These are phyloP conservation scores for Firmiana major DNA, from an alignment of 345 rosid genomes.

Conservation along the genomic window DNA sequence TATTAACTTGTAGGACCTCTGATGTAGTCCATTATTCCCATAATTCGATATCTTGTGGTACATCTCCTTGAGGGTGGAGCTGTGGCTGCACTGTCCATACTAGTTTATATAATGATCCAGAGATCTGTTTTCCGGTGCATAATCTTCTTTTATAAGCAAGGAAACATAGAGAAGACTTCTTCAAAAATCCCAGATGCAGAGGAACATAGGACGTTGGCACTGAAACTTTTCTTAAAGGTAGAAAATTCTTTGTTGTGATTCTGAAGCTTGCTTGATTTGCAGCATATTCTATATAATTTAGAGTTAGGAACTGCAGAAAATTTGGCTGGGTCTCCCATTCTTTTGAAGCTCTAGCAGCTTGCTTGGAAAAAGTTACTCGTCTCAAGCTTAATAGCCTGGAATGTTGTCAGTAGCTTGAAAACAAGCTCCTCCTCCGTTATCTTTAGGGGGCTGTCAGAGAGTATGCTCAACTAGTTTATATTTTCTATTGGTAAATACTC, in stretches of 20 bases:
- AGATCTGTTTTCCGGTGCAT: too few species aligned
- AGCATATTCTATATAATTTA: neutral
- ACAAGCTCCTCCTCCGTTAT: neutral
- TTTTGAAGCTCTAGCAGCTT: neutral
- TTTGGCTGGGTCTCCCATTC: neutral
- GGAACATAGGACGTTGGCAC: too few species aligned
- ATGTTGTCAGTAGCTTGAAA: neutral
- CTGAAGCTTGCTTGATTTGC: neutral
- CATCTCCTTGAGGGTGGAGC: too few species aligned
- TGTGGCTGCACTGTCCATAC: too few species aligned
- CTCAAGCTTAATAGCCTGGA: neutral
- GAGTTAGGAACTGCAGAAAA: neutral
- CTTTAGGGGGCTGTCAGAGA: neutral
- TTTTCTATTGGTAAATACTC: neutral
- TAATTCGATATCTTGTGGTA: too few species aligned
- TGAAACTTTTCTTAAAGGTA: neutral
- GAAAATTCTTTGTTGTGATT: neutral
- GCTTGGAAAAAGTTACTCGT: neutral
- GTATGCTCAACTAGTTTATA: neutral
- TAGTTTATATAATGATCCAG: too few species aligned
- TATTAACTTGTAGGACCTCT: too few species aligned
- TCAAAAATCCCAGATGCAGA: too few species aligned
- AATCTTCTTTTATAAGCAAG: too few species aligned
- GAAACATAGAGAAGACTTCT: too few species aligned
- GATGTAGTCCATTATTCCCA: too few species aligned